These are phyloP conservation scores for Gynandropsis gynandra DNA, from an alignment of 345 rosid genomes.

Conservation along the genomic window DNA sequence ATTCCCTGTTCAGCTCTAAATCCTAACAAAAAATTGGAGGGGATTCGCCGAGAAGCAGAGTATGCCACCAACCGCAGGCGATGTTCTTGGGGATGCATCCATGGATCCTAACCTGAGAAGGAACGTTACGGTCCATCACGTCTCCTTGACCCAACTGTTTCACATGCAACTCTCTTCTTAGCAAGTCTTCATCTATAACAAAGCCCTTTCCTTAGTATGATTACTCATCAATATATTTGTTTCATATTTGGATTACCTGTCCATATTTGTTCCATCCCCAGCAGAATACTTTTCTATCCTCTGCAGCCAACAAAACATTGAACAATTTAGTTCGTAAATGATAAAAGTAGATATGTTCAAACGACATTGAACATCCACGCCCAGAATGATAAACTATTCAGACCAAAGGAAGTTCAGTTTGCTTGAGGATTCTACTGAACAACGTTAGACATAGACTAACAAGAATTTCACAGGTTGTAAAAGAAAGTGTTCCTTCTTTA, in stretches of 20 bases:
- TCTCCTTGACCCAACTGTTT: conserved; percentile 93
- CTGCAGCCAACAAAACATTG: conserved; percentile 37
- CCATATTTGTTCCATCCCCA: conserved; percentile 99
- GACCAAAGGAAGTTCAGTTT: too few relatives aligned
- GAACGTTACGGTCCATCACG: conserved; percentile 74
- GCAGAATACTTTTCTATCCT: conserved; percentile 63
- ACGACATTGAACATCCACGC: too few relatives aligned
- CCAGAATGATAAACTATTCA: too few relatives aligned
- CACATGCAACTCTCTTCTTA: conserved; percentile 16
- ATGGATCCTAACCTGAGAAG: conserved; percentile 55
- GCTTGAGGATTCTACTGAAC: too few relatives aligned
- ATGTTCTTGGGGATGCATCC: conserved; percentile 55
- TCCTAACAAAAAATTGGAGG: conserved; percentile 65
- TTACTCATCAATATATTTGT: too few relatives aligned
- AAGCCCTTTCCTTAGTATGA: too few relatives aligned
- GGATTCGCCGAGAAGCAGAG: conserved; percentile 65
- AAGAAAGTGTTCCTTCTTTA: not conserved
- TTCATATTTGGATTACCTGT: conserved; percentile 63
- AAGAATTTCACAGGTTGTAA: too few relatives aligned
- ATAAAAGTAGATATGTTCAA: too few relatives aligned
- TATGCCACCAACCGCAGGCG: conserved; percentile 99
- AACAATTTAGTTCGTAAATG: not conserved
- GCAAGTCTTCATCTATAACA: not conserved
- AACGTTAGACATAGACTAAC: too few relatives aligned
- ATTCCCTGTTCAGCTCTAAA: conserved; percentile 7